These are phyloP conservation scores for Phyllosticta capitalensis DNA, from an alignment of 2,329 filamentous ascomycete species.

Conservation along the genomic window DNA sequence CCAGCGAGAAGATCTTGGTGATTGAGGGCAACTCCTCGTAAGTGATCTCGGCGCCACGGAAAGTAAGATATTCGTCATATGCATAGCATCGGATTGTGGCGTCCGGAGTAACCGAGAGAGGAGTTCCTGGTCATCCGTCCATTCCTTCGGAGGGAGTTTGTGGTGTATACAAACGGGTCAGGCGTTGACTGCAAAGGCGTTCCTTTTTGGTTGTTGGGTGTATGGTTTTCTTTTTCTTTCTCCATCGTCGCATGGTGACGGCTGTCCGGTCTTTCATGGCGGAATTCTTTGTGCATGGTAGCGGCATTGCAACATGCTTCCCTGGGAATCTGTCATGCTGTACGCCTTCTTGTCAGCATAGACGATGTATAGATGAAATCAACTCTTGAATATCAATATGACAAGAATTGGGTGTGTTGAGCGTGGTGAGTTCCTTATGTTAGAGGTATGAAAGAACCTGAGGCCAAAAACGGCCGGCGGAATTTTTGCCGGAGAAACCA, in stretches of 20 bases:
- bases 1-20: conserved; percentile 8
- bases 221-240: neutral
- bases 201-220: conserved; percentile 2
- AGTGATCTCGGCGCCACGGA: conserved; percentile 4
- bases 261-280: conserved; percentile 1
- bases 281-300: conserved; percentile 7
- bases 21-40: conserved; percentile 10
- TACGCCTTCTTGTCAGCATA: conserved; percentile 8
- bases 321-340: conserved; percentile 8
- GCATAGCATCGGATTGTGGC: conserved; percentile 2
- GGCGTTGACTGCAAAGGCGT: neutral
- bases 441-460: neutral
- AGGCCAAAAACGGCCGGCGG: neutral
- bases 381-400: neutral
- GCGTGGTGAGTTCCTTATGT: neutral
- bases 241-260: conserved; percentile 4
- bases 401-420: neutral
- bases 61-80: conserved; percentile 7
- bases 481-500: conserved; percentile 7
- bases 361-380: conserved; percentile 8
- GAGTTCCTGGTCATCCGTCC: conserved; percentile 7
- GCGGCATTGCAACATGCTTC: conserved; percentile 7
- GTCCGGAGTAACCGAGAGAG: conserved; percentile 6
- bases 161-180: neutral
- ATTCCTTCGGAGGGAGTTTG: conserved; percentile 1